Conservation (phyloP, 306 rosid species). For the Inga leiocalycina region DNA sequence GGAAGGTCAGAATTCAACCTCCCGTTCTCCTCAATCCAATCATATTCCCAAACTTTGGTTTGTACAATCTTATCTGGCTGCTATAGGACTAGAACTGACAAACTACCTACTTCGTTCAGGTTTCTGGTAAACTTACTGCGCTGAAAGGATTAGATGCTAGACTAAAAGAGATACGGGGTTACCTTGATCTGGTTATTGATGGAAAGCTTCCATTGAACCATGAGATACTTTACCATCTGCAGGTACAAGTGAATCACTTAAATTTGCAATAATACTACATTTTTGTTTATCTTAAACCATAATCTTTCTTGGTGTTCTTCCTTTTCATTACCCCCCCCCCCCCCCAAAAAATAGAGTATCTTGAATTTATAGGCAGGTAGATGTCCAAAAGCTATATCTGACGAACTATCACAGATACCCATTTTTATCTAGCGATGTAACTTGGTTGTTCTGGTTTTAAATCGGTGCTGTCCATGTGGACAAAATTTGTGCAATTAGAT, state of each 20-base stretch:
- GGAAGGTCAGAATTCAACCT: neutral
- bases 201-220: conserved; percentile 83
- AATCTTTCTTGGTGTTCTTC: neutral
- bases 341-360: neutral
- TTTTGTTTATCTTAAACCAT: neutral
- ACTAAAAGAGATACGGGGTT: conserved; percentile 71
- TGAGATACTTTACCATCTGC: conserved; percentile 88
- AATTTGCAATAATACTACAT: neutral
- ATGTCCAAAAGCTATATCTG: neutral
- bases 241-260: conserved; percentile 42
- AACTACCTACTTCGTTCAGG: conserved; percentile 44
- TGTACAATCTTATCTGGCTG: neutral
- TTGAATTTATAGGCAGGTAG: neutral
- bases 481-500: neutral
- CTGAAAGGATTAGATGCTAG: conserved; percentile 91
- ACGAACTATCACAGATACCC: neutral
- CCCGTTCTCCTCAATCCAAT: conserved; percentile 1
- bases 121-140: conserved; percentile 84
- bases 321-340: neutral
- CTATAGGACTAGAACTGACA: neutral
- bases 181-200: conserved; percentile 82
- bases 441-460: neutral
- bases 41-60: neutral
- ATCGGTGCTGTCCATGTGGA: neutral
- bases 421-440: neutral